Evolutionary conservation across 176 grass and related monocot genomes (phyloP).

Genomic region (Pontederia paniculata): DNA sequence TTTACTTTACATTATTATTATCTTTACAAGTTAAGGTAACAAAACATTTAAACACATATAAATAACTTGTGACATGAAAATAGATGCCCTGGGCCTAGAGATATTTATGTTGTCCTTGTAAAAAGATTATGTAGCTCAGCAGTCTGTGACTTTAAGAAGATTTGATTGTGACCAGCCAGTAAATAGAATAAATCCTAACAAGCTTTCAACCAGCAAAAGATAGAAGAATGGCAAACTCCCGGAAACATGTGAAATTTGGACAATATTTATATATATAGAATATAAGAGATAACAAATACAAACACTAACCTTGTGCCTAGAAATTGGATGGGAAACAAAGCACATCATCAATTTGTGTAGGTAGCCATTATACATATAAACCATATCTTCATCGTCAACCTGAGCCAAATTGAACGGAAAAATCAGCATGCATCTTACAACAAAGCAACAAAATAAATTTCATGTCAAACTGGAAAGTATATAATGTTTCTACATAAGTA

Average conservation of each 20-base stretch:
- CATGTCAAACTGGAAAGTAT: not conserved
- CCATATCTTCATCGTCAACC: slow-evolving; percentile 93
- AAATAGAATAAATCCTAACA: too few species aligned
- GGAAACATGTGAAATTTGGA: not conserved
- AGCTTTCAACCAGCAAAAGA: too few species aligned
- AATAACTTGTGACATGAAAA: too few species aligned
- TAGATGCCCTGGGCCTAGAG: too few species aligned
- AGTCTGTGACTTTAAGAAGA: too few species aligned
- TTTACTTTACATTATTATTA: too few species aligned
- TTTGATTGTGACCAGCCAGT: too few species aligned
- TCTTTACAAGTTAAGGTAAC: too few species aligned
- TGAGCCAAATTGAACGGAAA: slow-evolving; percentile 26
- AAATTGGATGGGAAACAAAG: slow-evolving; percentile 81
- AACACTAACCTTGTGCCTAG: slow-evolving; percentile 66
- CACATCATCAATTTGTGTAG: slow-evolving; percentile 94
- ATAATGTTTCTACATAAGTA: not conserved
- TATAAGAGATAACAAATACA: slow-evolving; percentile 1
- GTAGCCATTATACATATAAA: slow-evolving; percentile 89
- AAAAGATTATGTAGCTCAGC: too few species aligned
- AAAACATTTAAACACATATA: too few species aligned
- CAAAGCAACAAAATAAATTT: not conserved
- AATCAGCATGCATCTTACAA: not conserved
- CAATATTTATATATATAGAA: slow-evolving; percentile 2
- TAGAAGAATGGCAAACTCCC: too few species aligned
- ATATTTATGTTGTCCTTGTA: too few species aligned